A percentile compares a stretch with the other conserved stretches of the same genome.
Evolutionary conservation across 2,329 filamentous ascomycete species (phyloP).

Genomic region (Hypocrella siamensis): DNA sequence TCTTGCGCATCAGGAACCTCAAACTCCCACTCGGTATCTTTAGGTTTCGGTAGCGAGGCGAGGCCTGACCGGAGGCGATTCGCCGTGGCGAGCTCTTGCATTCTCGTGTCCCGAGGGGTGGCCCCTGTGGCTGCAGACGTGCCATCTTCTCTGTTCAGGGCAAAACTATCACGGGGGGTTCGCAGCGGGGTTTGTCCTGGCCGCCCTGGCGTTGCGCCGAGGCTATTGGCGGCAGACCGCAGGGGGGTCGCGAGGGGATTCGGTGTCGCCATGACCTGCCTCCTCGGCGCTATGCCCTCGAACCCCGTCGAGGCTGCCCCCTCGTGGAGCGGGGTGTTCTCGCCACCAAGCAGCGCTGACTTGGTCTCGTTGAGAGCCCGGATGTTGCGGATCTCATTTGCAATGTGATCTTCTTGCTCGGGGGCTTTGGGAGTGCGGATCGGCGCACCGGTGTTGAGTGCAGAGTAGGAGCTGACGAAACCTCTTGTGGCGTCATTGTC

Average conservation of each 20-base stretch:
- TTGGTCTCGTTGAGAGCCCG: conserved; percentile 83
- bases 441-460: conserved; percentile 65
- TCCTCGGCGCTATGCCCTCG: conserved; percentile 66
- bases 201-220: conserved; percentile 51
- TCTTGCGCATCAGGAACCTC: conserved; percentile 73
- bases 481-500: conserved; percentile 78
- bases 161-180: conserved; percentile 77
- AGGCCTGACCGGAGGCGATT: conserved; percentile 57
- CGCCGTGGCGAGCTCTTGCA: conserved; percentile 53
- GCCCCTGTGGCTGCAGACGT: conserved; percentile 54
- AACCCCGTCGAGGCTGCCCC: conserved; percentile 74
- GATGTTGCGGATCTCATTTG: conserved; percentile 93
- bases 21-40: conserved; percentile 86
- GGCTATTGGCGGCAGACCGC: conserved; percentile 43
- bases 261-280: conserved; percentile 72
- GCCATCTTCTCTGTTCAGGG: conserved; percentile 59
- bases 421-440: conserved; percentile 86
- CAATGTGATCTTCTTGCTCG: conserved; percentile 85
- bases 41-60: conserved; percentile 78
- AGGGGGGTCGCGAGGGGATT: conserved; percentile 91
- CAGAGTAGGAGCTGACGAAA: conserved; percentile 74
- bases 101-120: conserved; percentile 61
- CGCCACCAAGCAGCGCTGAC: conserved; percentile 81
- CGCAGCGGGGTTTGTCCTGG: conserved; percentile 71
- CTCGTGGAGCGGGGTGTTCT: conserved; percentile 80